A percentile compares a stretch with the other conserved stretches of the same genome.
These are phyloP conservation scores for Phlebiopsis gigantea DNA, from an alignment of 768 basidiomycete species.

Conservation along the genomic window DNA sequence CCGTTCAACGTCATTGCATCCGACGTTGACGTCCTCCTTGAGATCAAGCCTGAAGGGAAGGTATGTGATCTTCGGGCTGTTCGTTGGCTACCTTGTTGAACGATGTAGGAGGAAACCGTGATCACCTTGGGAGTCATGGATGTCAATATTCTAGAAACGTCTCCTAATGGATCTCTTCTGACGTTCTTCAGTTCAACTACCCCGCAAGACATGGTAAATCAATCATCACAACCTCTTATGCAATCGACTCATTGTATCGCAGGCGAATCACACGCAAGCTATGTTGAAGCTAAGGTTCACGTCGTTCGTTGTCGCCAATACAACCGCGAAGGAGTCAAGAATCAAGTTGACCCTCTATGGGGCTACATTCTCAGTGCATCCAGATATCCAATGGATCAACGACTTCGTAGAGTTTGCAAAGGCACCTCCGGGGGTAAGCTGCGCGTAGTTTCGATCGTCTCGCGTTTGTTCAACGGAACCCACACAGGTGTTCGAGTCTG, in stretches of 20 bases:
- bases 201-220: conserved; percentile 52
- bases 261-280: conserved; percentile 36
- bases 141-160: conserved; percentile 47
- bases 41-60: conserved; percentile 68
- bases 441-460: no score
- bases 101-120: conserved; percentile 64
- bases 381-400: conserved; percentile 56
- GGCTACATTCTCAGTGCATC: conserved; percentile 55
- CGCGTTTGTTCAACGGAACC: not conserved
- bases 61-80: conserved; percentile 31
- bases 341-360: conserved; percentile 60
- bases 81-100: not conserved
- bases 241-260: not conserved
- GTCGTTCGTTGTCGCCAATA: conserved; percentile 55
- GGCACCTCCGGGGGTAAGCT: conserved; percentile 82
- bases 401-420: conserved; percentile 65
- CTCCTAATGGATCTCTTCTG: conserved; percentile 24
- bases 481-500: conserved; percentile 80
- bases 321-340: conserved; percentile 72
- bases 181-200: conserved; percentile 52
- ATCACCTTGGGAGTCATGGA: conserved; percentile 62
- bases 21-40: conserved; percentile 58
- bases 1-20: conserved; percentile 57
- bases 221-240: conserved; percentile 3
- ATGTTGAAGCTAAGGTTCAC: conserved; percentile 61